Base-by-base conservation (phyloP, 176 grass and related monocot species). In the Phoenix dactylifera region DNA sequence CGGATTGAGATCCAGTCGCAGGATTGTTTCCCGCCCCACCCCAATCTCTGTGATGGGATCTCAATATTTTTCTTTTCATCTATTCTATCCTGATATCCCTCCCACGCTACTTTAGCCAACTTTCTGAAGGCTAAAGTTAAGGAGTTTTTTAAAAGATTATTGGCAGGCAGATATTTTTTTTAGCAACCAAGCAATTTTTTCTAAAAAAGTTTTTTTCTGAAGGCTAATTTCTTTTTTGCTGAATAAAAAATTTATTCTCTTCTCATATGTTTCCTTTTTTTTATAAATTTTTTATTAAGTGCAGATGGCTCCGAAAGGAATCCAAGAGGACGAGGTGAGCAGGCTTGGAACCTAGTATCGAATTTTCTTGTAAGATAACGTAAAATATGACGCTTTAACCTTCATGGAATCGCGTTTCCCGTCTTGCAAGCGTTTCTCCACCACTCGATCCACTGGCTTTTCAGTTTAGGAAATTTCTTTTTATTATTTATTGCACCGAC, bases 291-390 rank as follows among this genome's bases (percentile, higher is more conserved):
- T 10, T 2, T 12, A 44, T 2, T 12, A 44, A 44, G 2, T 72
- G 69, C 51, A 96, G 91, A 87, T 82, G 77, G 91, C 91, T 55
- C 91, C 86, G 7, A 74, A 68, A 10, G 83, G 74, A 69, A 90
- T 96, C 68, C 77, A 79, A 77, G 82, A 83, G 74, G 80, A 87
- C 50, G 91, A 96, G 91, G 91, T 87, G 14, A 66, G 79, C 59
- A 50, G 35, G 17, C 48, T 20, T 25, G 17, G 15, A 5, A 17
- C 58, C 12, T 26, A 6, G 24, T 4, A 4, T 4, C 5, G 26
- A 28, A 4, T 53, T 50, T 64, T 58, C 6, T 2, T 53, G 20
- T 20, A 20, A 20, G 20, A 20, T 20, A 20, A 20, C 20, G 20
- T 20, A 20, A 20, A 20, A 20, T 20, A 20, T 20, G 20, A 20